Evolutionary conservation across 495 filamentous ascomycete species (phyloP), one percentile per base, ranked within the genome.

Genomic region (Talaromyces thailandensis): DNA sequence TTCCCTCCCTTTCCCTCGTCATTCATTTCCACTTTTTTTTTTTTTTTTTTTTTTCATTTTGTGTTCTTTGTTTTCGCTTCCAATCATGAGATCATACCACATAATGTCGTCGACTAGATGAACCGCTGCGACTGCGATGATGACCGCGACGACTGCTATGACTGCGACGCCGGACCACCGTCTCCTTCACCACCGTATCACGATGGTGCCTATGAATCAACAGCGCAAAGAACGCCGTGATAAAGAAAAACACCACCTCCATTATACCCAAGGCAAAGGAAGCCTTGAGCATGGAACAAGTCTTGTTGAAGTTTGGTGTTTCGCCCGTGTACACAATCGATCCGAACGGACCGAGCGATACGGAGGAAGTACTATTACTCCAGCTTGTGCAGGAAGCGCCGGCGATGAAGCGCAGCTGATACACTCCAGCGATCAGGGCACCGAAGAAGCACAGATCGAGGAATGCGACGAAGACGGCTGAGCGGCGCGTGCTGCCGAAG

Each of bases 241-340:
- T 75, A 68, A 87, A 84, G 73, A 96, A 96, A 73, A 93, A 90
- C 31, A 95, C 75, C 58, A 76, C 76, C 67, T 94, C 91, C 85
- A 96, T 93, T 68, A 96, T 96, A 1, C 84, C 92, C 63, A 96
- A 82, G 2, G 90, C 92, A 64, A 89, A 96, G 64, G 76, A 80
- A 1, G 92, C 86, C 83, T 96, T 96, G 60, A 93, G 82, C 91
- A 96, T 93, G 18, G 84, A 82, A 73, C 92, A 96, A 3, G 80
- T 81, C 81, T 93, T 93, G 69, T 92, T 82, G 24, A 85, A 67
- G 12, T 78, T 69, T 3, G 85, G 59, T 24, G 79, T 62, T 5
- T 79, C 69, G 56, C 78, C 78, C 1, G 71, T 69, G 21, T 71
- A 76, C 31, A 40, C 51, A 4, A 71, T 73, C 60, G 69, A 72